phyloP scores from a whole-genome alignment of 1,284 basidiomycete species.

The Boletellus dicymbophilus region DNA sequence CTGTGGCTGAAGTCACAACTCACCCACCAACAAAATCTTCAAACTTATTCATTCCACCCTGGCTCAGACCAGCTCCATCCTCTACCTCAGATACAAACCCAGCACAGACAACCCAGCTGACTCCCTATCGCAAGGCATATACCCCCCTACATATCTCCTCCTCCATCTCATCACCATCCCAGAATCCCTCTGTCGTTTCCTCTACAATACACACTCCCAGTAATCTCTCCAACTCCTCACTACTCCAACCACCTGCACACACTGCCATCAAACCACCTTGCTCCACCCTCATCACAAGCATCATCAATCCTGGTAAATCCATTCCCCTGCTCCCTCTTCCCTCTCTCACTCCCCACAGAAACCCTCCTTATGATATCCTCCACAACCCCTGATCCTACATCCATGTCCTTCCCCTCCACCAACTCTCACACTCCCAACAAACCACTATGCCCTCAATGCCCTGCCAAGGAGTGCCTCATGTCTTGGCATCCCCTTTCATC shows the following conservation, averaged over 20 bases:
- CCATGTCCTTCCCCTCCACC: too few species aligned
- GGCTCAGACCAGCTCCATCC: background rate
- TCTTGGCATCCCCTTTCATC: background rate
- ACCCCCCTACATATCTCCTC: background rate
- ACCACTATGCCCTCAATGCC: background rate
- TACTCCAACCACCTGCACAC: too few species aligned
- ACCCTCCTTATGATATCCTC: too few species aligned
- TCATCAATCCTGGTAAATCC: too few species aligned
- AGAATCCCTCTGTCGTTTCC: background rate
- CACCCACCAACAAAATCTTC: conserved; percentile 19
- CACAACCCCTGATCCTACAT: too few species aligned
- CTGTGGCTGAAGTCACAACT: conserved; percentile 36
- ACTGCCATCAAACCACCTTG: too few species aligned
- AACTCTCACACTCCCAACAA: too few species aligned
- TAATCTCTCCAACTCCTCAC: too few species aligned
- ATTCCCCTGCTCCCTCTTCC: too few species aligned
- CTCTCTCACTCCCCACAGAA: too few species aligned
- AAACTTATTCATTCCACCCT: conserved; percentile 18
- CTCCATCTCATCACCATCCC: background rate
- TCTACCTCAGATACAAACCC: background rate
- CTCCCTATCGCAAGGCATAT: background rate
- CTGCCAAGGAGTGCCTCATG: background rate
- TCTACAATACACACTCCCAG: too few species aligned
- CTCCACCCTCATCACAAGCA: too few species aligned
- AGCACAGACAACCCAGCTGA: background rate